Evolutionary conservation across 179 eudicot species (phyloP), one percentile per base, ranked within the genome.

Genomic region (Patellifolia procumbens): DNA sequence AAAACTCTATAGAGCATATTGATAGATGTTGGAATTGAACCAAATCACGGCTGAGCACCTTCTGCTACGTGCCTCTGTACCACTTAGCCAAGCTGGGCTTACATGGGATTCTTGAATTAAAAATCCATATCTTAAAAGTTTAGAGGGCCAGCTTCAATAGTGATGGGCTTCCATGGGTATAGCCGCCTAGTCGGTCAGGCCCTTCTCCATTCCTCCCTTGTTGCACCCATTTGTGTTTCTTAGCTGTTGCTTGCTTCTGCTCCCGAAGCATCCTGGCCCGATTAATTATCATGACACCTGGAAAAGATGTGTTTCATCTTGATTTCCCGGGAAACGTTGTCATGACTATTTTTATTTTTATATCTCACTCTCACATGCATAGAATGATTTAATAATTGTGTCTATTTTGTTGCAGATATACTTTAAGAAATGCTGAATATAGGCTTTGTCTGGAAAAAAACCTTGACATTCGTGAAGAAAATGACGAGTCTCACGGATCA

Each of bases 381-480:
- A n/a, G n/a, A 12, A 55, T 55, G 46, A 35, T 45, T 28, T 17
- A 28, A 61, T 32, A 61, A 24, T 26, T 26, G 12, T 66, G 45
- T 72, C 68, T 74, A 17, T 46, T 72, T 53, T 61, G 61, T 43
- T 87, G 85, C 92, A 94, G 98, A 84, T 92, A 94, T 86, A 92
- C 98, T 34, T 83, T 94, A 74, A 81, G 91, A 74, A 94, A 94
- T 88, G 98, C 94, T 76, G 98, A 94, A 84, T 89, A 88, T 74
- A 91, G 97, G 85, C 97, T 94, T 62, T 92, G 94, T 76, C 92
- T 94, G 73, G 97, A 94, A 80, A 90, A 85, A 82, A 94, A 86
- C 85, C 88, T 94, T 82, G 98, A 83, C 67, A 85, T 86, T 20
- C 69, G 85, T 59, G 96, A 83, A 55, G 90, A 82, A 69, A 64